phyloP scores from a whole-genome alignment of 345 rosid species.

The Reutealis trisperma region DNA sequence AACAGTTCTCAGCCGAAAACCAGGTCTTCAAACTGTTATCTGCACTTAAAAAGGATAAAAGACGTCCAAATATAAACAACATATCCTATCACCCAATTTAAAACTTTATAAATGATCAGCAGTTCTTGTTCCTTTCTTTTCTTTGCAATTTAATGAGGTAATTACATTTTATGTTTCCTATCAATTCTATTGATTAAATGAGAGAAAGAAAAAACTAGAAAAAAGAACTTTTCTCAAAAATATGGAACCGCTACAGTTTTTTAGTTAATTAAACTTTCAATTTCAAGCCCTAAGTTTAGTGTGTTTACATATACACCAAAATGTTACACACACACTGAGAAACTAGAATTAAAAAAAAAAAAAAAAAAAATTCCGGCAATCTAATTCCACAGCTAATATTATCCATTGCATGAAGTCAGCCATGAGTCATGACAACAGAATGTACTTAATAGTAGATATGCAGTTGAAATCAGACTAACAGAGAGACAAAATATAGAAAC shows the following conservation, averaged over 20 bases:
- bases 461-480: not conserved
- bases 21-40: conserved; percentile 7
- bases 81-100: not conserved
- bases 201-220: no score
- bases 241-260: no score
- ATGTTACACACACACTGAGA: not conserved
- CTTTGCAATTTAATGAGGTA: not conserved
- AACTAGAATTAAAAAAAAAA: not conserved
- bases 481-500: not conserved
- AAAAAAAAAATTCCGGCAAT: not conserved
- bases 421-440: not conserved
- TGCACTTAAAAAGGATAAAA: not conserved
- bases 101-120: no score
- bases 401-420: not conserved
- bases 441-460: not conserved
- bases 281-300: not conserved
- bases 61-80: not conserved
- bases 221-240: no score
- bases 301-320: not conserved
- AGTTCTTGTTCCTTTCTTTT: not conserved
- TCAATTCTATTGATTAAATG: no score
- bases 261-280: not conserved
- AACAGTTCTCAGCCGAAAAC: not conserved
- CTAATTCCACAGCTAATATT: not conserved
- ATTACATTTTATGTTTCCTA: no score